Evolutionary conservation across 495 filamentous ascomycete species (phyloP), one percentile per base, ranked within the genome.

Genomic region (Cercophora newfieldiana): DNA sequence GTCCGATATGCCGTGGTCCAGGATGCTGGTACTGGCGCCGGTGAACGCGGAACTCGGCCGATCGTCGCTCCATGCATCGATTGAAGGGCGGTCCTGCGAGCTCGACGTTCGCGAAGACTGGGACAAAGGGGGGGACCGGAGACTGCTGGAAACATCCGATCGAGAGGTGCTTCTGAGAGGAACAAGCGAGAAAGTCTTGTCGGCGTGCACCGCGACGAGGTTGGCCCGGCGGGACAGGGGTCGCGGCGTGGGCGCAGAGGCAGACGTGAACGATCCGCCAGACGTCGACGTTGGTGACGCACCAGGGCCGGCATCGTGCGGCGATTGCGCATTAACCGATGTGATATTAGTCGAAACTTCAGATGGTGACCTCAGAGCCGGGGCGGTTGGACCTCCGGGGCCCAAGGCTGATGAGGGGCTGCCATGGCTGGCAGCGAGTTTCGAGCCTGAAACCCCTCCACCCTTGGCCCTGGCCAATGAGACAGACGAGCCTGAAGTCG

Each of bases 121-220:
- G 5, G 76, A 74, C 51, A 68, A 66, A 63, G 68, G 70, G 72
- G 72, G 72, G 61, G 73, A 77, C 66, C 44, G 72, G 70, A 69
- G 63, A 59, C 68, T 73, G 48, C 58, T 59, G 29, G 68, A 67
- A 49, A 66, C 51, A 47, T 68, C 71, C 19, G 69, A 63, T 24
- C 64, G 59, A n/a, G n/a, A 60, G n/a, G n/a, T n/a, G n/a, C n/a
- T n/a, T n/a, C 59, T 67, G 44, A 65, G 65, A 48, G 63, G 73
- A 30, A 82, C 71, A 28, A 83, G 64, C 24, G 80, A 78, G 66
- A 83, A 83, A 12, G 81, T 83, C 67, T 82, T 82, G 72, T 83
- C 79, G 7, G 81, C 63, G 66, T 83, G 72, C 49, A 82, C 70
- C 33, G 71, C 73, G 31, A 83, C 75, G 62, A 77, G 57, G 55